Conservation (phyloP, 2,329 filamentous ascomycete species). For the Aureobasidium sp. region DNA sequence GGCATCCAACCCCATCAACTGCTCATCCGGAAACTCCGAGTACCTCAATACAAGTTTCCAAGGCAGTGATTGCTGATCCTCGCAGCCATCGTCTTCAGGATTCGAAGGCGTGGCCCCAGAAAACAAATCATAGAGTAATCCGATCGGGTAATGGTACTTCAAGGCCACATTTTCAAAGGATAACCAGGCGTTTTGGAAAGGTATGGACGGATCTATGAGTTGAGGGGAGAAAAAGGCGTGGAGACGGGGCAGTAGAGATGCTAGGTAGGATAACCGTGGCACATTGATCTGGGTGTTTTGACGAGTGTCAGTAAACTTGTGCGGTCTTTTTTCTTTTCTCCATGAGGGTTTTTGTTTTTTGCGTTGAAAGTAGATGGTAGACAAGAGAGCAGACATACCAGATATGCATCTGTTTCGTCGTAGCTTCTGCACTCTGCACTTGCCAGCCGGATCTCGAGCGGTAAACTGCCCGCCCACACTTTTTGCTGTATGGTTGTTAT, state of each 20-base stretch:
- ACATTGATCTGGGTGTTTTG: slow-evolving; percentile 45
- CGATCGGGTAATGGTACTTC: slow-evolving; percentile 66
- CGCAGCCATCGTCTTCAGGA: slow-evolving; percentile 15
- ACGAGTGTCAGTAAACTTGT: too few species aligned
- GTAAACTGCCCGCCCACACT: slow-evolving; percentile 54
- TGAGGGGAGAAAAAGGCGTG: slow-evolving; percentile 54
- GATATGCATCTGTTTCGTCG: slow-evolving; percentile 53
- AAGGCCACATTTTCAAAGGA: slow-evolving; percentile 61
- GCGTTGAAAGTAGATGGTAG: too few species aligned
- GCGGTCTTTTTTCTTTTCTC: too few species aligned
- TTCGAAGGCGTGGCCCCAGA: slow-evolving; percentile 45
- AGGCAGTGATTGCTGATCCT: slow-evolving; percentile 36
- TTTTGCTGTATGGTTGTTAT: slow-evolving; percentile 37
- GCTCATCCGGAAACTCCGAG: slow-evolving; percentile 50
- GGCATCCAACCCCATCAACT: slow-evolving; percentile 51
- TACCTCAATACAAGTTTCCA: slow-evolving; percentile 60
- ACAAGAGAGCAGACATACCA: slow-evolving; percentile 37
- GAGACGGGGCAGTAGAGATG: slow-evolving; percentile 56
- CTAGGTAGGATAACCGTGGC: slow-evolving; percentile 62
- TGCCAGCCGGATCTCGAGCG: slow-evolving; percentile 53
- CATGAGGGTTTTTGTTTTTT: too few species aligned
- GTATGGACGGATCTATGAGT: slow-evolving; percentile 52
- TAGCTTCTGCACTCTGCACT: slow-evolving; percentile 55
- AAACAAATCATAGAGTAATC: slow-evolving; percentile 63
- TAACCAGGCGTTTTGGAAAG: slow-evolving; percentile 53